Evolutionary conservation across 2,329 filamentous ascomycete genomes (phyloP).

Genomic region (Cryphonectria naterciae): DNA sequence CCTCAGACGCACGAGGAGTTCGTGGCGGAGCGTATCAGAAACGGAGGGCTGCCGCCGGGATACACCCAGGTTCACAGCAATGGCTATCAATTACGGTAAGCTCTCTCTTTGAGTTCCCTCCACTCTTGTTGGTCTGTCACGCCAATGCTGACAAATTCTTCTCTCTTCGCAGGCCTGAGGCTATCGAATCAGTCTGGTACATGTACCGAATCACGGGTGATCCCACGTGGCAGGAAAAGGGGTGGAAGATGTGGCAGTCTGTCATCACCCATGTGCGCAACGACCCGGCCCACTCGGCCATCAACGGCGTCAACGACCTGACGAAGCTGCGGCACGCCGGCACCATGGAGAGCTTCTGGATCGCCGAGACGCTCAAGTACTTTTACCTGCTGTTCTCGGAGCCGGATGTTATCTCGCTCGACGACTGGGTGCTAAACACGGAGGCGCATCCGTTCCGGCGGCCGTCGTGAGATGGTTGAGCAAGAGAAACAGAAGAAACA

Average conservation of each 20-base stretch:
- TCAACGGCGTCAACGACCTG: conserved; percentile 61
- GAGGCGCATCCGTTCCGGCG: conserved; percentile 64
- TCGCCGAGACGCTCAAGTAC: conserved; percentile 90
- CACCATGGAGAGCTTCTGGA: conserved; percentile 88
- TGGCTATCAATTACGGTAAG: conserved; percentile 67
- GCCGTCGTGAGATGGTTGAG: conserved; percentile 37
- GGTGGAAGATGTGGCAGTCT: conserved; percentile 83
- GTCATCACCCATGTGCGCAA: conserved; percentile 70
- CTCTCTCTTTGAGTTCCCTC: neutral
- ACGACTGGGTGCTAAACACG: conserved; percentile 70
- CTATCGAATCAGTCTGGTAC: conserved; percentile 86
- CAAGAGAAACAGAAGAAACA: neutral
- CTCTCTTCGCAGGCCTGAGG: conserved; percentile 66
- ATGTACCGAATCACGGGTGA: conserved; percentile 90
- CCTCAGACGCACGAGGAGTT: conserved; percentile 60
- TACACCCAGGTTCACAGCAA: conserved; percentile 50
- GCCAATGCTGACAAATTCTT: conserved; percentile 28
- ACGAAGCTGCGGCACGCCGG: conserved; percentile 51
- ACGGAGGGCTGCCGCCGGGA: conserved; percentile 53
- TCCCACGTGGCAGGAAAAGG: conserved; percentile 73
- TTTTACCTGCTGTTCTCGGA: conserved; percentile 81
- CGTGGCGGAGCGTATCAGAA: conserved; percentile 50
- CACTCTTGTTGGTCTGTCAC: neutral
- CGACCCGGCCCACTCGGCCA: conserved; percentile 69
- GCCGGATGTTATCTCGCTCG: conserved; percentile 67